Evolutionary conservation across 2,329 filamentous ascomycete genomes (phyloP), one percentile per base, ranked within the genome.

Genomic region (Teratosphaeria pseudoeucalypti): DNA sequence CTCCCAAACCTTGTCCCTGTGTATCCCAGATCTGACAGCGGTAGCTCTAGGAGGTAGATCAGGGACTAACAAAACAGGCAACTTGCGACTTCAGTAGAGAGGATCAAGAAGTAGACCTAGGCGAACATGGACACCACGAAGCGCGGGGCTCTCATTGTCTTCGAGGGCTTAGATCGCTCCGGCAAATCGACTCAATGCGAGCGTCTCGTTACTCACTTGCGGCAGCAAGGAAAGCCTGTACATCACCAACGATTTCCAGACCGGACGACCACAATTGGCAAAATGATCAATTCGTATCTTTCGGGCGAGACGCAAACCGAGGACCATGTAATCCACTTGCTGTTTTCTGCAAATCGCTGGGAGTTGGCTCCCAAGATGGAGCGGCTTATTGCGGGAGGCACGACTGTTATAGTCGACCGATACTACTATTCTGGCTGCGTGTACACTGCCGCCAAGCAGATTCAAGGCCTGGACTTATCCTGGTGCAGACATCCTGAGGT

Each of bases 371-470:
- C 70, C 49, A 71, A 70, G 1, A 78, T 79, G 34, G 65, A 69
- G 62, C 56, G 67, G 26, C 70, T 72, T 6, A 77, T 96, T 6
- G 75, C 78, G 0, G 73, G 78, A 1, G 92, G 92, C 9, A 85
- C 81, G 23, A 94, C 85, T 0, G 81, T 99, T 34, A 79, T 99
- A 47, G 86, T 92, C 65, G 94, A 99, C 74, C 86, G 94, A 55
- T 99, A 97, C 77, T 95, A 95, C 72, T 92, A 96, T 78, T 94
- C 89, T 23, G 94, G 94, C 58, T 89, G 92, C 60, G 90, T 96
- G 56, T 99, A 97, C 77, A 90, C 87, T 27, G 90, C 90, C 0
- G 92, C 94, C 3, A 97, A 97, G 72, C 79, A 84, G 53, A 90
- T 89, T 66, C 83, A 86, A 0, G 73, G 78, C 1, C 80, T 96